A percentile compares a stretch with the other conserved stretches of the same genome.
Evolutionary conservation across 192 early-diverging fungal species (phyloP).

Genomic region (Phlyctochytrium planicorne): DNA sequence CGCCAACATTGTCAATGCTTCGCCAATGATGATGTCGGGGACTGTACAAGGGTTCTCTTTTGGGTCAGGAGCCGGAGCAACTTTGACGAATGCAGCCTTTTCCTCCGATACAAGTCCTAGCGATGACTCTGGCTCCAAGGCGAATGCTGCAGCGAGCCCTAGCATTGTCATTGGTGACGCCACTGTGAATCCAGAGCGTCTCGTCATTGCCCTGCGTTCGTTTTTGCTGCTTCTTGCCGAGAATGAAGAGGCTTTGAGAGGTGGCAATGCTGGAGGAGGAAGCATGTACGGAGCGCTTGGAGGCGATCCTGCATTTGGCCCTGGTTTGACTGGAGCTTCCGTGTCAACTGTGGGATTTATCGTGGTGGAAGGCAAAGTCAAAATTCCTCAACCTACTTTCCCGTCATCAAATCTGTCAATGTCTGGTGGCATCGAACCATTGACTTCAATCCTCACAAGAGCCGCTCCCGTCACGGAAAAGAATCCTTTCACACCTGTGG

Average conservation of each 20-base stretch:
- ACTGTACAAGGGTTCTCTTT: background rate
- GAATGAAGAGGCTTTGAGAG: constrained; percentile 54
- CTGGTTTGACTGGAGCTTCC: constrained; percentile 25
- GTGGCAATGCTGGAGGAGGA: background rate
- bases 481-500: background rate
- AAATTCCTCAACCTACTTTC: constrained; percentile 44
- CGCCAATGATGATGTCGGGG: background rate
- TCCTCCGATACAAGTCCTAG: background rate
- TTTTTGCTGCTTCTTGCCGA: constrained; percentile 74
- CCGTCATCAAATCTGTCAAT: constrained; percentile 21
- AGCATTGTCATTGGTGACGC: constrained; percentile 7
- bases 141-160: background rate
- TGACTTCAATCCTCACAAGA: constrained; percentile 23
- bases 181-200: constrained; percentile 60
- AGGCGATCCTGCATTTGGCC: constrained; percentile 11
- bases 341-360: constrained; percentile 37
- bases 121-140: background rate
- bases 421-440: constrained; percentile 17
- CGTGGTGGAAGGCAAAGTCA: constrained; percentile 54
- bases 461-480: background rate
- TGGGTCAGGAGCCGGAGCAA: background rate
- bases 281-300: background rate
- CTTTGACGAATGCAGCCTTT: background rate
- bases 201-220: constrained; percentile 71
- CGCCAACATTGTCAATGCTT: background rate